Base-by-base conservation (phyloP, 2,329 filamentous ascomycete genomes). In the Boeremia exigua region DNA sequence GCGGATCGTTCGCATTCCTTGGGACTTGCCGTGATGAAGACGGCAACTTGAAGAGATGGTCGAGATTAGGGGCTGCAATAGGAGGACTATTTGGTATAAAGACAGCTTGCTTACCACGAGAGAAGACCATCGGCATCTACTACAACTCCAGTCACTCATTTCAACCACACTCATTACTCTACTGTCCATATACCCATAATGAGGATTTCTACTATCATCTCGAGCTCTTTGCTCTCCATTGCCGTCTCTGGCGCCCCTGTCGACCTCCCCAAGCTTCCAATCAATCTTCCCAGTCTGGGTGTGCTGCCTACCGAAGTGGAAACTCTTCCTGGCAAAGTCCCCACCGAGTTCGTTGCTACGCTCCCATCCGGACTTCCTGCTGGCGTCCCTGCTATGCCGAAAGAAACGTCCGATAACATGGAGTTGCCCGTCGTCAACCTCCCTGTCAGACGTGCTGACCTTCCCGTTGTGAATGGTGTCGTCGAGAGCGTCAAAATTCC, bases 61-160 rank as follows among this genome's bases (percentile, higher is more conserved):
- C n/a, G 42, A 48, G 37, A 57, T 57, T 44, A 44, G 15, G 48
- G 48, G 33, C 48, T 36, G 23, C 48, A 17, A 19, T 1, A 28
- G 33, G 11, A n/a, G 23, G 14, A 38, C 11, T 14, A 12, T 15
- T 39, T 30, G 25, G 44, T 57, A 57, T 57, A 57, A 57, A 57
- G 15, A 15, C 32, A 10, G 28, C 19, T 11, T 38, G 25, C 14
- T 43, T 28, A n/a, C 33, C 15, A 17, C 30, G n/a, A 12, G 7
- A 17, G 10, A 37, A 27, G 25, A 32, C 25, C 19, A 56, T 51
- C 53, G 47, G 43, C 37, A 8, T 51, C 47, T 47, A 44, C 42
- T 51, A 28, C 38, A 28, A 53, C 54, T 33, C 42, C 27, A 57
- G 54, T 48, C 54, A 52, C 44, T 57, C 54, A 44, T 52, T 56